Base-by-base conservation (phyloP, 352 stramenopile species). In the Globisporangium nagaii region DNA sequence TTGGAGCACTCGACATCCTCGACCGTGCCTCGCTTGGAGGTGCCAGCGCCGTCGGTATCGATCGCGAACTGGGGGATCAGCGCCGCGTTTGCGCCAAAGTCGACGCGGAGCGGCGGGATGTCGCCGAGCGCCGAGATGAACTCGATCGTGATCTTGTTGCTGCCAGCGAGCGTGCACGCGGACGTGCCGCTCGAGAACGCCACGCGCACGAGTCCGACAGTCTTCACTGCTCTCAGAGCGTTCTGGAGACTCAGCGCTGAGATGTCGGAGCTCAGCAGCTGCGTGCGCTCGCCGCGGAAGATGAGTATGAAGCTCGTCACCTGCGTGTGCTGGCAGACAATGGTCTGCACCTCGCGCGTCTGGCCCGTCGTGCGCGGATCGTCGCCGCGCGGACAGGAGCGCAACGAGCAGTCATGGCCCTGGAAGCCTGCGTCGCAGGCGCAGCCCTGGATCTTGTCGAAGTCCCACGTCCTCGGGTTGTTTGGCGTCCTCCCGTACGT, bases 391-490 rank as follows among this genome's bases (percentile, higher is more conserved):
- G 79, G 79, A 52, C 82, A 90, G 19, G 65, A 75, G 0, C 79
- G 63, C n/a, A 60, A 60, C 5, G 71, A 60, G 65, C 91, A 98
- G 59, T 97, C 86, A 58, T 96, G 82, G 25, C 86, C 85, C 28
- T 78, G 63, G 35, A 83, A 97, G 6, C 86, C 88, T 11, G 54
- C 47, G 60, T 97, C 88, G 65, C 90, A 97, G 25, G 85, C 27
- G 66, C 90, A 97, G 25, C 83, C 88, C n/a, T 89, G 67, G 39
- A 97, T 89, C 54, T 90, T 90, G 66, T 91, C 76, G 19, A 77
- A 78, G 58, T 96, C 90, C 90, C 90, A 97, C 6, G 76, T 87
- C 39, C 58, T 62, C 0, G 79, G 75, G 41, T 77, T 72, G 63
- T 90, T 90, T 20, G 79, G 79, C n/a, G 68, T 82, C 10, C 51